Evolutionary conservation across 805 yeast genomes (phyloP).

Genomic region (Torulaspora delbrueckii): DNA sequence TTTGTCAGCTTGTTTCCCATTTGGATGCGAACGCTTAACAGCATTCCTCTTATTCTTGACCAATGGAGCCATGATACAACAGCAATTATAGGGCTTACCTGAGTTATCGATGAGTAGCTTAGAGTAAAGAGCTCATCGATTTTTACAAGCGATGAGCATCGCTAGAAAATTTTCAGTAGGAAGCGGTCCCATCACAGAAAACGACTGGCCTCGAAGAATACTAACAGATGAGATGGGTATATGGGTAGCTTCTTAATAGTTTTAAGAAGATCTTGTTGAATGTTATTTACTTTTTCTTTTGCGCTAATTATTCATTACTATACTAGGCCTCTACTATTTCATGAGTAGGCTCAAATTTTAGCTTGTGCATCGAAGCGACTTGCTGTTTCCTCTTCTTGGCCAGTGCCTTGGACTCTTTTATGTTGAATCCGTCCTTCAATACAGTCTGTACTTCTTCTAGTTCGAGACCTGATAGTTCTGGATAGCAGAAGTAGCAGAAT

Average conservation of each 20-base stretch:
- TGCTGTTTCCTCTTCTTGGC: conserved; percentile 44
- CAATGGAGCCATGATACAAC: conserved; percentile 8
- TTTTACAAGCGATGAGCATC: conserved; percentile 9
- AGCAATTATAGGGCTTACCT: background rate
- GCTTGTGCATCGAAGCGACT: conserved; percentile 14
- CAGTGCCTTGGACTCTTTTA: conserved; percentile 54
- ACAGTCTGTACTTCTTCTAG: conserved; percentile 86
- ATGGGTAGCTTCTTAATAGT: background rate
- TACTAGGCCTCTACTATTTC: conserved; percentile 11
- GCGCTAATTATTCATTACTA: background rate
- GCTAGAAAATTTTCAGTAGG: conserved; percentile 12
- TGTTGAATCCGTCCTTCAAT: conserved; percentile 80
- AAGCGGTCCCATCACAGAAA: background rate
- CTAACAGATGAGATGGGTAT: background rate
- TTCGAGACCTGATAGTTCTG: conserved; percentile 86
- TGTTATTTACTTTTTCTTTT: background rate
- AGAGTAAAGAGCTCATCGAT: background rate
- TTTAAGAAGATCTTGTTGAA: background rate
- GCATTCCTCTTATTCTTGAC: conserved; percentile 8
- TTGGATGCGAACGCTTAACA: conserved; percentile 8
- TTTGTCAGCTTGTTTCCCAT: conserved; percentile 1
- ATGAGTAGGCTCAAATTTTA: conserved; percentile 12
- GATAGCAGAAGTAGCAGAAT: conserved; percentile 78
- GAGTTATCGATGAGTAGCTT: background rate
- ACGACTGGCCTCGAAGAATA: background rate